phyloP scores from a whole-genome alignment of 495 filamentous ascomycete species.

The Xylaria scruposa region DNA sequence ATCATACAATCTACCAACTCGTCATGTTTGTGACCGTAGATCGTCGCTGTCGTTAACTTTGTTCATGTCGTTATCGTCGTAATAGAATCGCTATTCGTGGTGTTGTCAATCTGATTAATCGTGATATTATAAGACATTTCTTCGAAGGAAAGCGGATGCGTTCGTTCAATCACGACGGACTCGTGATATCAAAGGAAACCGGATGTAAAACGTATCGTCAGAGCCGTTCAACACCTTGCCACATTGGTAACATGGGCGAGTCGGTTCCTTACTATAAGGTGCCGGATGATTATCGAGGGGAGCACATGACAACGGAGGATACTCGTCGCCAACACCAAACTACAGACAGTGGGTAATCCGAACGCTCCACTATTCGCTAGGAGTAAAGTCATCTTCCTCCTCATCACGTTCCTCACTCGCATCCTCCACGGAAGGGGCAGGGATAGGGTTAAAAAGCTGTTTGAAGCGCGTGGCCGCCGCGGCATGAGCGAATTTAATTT shows the following conservation, averaged over 20 bases:
- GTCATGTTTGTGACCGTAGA: not conserved
- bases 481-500: conserved; percentile 50
- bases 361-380: not conserved
- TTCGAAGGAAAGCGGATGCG: not conserved
- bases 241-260: not conserved
- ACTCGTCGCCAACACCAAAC: not conserved
- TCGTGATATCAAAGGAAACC: not conserved
- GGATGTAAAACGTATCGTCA: not conserved
- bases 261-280: not conserved
- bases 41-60: conserved; percentile 9
- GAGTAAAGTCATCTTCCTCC: conserved; percentile 1
- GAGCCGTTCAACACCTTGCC: not conserved
- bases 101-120: not conserved
- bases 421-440: conserved; percentile 14
- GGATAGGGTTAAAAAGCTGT: conserved; percentile 20
- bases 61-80: conserved; percentile 7
- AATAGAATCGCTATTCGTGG: not conserved
- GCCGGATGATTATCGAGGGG: not conserved
- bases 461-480: conserved; percentile 20
- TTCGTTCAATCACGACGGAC: not conserved
- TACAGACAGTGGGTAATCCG: not conserved
- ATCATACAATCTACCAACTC: conserved; percentile 18
- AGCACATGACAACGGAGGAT: not conserved
- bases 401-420: conserved; percentile 21
- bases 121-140: not conserved